Evolutionary conservation across 75 land plant genomes (phyloP).

Genomic region (Cupressus sempervirens): DNA sequence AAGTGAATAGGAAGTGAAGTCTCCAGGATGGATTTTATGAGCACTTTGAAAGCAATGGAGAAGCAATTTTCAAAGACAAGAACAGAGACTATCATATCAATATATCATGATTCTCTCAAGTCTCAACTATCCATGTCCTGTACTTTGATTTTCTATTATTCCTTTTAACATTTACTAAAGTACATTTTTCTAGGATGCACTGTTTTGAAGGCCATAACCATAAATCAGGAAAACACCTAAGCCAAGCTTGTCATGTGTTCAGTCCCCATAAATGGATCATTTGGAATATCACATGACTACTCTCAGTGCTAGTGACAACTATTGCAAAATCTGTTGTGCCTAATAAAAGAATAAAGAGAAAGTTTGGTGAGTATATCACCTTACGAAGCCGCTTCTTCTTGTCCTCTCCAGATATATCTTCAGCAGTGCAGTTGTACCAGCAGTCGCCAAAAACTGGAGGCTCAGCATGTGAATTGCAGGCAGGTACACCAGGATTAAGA

Average conservation of each 20-base stretch:
- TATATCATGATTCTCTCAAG: not conserved
- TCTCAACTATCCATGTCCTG: not conserved
- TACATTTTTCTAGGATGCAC: not conserved
- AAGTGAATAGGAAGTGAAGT: not conserved
- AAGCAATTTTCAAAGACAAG: not conserved
- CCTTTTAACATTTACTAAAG: not conserved
- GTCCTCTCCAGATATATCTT: conserved; percentile 90
- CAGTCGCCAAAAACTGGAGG: conserved; percentile 94
- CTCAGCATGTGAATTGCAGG: conserved; percentile 75
- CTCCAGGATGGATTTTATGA: not conserved
- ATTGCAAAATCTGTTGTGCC: too few relatives aligned
- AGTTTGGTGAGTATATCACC: conserved; percentile 27
- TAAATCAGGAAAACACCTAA: not conserved
- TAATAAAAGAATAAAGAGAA: not conserved
- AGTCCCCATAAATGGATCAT: not conserved
- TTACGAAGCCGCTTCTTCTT: conserved; percentile 84
- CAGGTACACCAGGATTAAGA: conserved; percentile 41
- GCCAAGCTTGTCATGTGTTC: not conserved
- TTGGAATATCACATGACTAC: not conserved
- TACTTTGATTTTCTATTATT: not conserved
- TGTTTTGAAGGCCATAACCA: not conserved
- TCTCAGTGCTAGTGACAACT: not conserved
- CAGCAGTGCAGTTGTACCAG: conserved; percentile 95
- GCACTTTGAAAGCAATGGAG: not conserved
- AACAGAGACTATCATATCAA: not conserved